Evolutionary conservation across 768 basidiomycete genomes (phyloP).

Genomic region (Lactarius quietus): DNA sequence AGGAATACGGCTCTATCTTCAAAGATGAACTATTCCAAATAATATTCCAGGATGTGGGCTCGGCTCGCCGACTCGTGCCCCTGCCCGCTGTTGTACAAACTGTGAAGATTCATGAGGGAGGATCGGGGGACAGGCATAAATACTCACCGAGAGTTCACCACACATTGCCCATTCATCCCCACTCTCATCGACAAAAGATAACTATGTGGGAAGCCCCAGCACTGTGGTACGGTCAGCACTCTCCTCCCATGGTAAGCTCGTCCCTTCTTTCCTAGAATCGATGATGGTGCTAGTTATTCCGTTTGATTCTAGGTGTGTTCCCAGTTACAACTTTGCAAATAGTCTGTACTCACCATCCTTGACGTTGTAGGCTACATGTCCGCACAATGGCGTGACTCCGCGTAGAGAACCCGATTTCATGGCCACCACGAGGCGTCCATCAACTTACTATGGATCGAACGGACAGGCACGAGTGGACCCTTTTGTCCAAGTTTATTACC

Average conservation of each 20-base stretch:
- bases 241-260: neutral
- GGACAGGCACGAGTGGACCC: neutral
- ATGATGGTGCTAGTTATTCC: neutral
- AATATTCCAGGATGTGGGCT: neutral
- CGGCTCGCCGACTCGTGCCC: neutral
- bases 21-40: neutral
- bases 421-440: neutral
- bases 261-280: neutral
- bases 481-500: neutral
- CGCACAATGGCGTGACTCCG: neutral
- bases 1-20: neutral
- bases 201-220: neutral
- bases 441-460: neutral
- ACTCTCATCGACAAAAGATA: neutral
- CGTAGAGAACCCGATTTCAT: neutral
- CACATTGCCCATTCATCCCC: neutral
- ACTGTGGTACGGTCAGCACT: neutral
- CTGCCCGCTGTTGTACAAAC: neutral
- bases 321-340: neutral
- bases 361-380: neutral
- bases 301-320: neutral
- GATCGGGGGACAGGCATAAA: neutral
- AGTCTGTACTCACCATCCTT: neutral
- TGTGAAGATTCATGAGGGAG: neutral
- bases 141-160: neutral